Conservation (phyloP, 192 early-diverging fungal genomes). For the Funneliformis mosseae region DNA sequence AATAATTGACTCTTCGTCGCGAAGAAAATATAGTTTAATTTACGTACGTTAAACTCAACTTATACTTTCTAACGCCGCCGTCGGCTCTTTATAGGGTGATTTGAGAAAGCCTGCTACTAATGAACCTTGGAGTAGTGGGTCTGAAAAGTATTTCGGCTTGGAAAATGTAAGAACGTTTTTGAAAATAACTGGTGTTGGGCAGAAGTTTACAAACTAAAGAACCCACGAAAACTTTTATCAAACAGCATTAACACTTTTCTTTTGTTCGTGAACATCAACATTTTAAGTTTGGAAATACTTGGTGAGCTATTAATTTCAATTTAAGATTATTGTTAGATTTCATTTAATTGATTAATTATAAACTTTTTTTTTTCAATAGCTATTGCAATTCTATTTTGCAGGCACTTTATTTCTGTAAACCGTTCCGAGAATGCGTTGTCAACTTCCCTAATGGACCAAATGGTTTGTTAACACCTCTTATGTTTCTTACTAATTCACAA, state of each 20-base stretch:
- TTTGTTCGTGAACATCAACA: not conserved
- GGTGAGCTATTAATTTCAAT: not conserved
- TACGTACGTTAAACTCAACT: not conserved
- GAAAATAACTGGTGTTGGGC: not conserved
- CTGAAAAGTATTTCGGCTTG: conserved; percentile 33
- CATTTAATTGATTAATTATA: not conserved
- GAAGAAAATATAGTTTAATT: not conserved
- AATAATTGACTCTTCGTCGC: not conserved
- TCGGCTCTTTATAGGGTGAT: not conserved
- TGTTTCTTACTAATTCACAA: conserved; percentile 35
- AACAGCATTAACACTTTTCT: not conserved
- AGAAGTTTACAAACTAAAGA: not conserved
- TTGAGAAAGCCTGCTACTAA: conserved; percentile 8
- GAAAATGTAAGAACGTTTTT: conserved; percentile 32
- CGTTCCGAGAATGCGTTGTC: conserved; percentile 91
- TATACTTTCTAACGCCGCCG: not conserved
- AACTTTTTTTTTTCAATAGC: conserved; percentile 41
- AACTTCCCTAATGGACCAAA: conserved; percentile 62
- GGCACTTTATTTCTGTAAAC: conserved; percentile 91
- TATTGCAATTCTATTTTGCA: conserved; percentile 97
- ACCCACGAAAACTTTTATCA: not conserved
- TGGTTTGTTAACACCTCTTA: not conserved
- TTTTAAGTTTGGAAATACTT: conserved; percentile 34
- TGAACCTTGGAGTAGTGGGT: conserved; percentile 14
- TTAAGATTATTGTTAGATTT: not conserved